A percentile compares a stretch with the other conserved stretches of the same genome.
phyloP scores from a whole-genome alignment of 148 eudicot species.

The Pharnaceum exiguum region DNA sequence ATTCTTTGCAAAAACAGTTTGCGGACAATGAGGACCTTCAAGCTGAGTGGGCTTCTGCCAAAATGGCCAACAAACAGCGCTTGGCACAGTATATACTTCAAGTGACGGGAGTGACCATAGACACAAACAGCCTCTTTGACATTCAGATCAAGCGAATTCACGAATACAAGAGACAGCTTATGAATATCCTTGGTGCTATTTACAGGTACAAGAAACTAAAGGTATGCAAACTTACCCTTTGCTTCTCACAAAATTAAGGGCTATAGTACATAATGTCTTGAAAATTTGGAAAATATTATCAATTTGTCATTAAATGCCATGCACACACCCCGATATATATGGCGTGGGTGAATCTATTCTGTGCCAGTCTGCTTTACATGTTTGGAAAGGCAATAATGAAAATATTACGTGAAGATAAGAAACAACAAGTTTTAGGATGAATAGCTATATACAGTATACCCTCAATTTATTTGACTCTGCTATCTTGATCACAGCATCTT shows the following conservation, averaged over 20 bases:
- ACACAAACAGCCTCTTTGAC: slow-evolving; percentile 89
- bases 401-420: too few relatives aligned
- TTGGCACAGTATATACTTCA: slow-evolving; percentile 69
- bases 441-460: too few relatives aligned
- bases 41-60: slow-evolving; percentile 91
- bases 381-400: too few relatives aligned
- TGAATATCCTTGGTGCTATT: slow-evolving; percentile 82
- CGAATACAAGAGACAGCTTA: slow-evolving; percentile 93
- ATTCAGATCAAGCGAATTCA: slow-evolving; percentile 98
- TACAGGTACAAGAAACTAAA: slow-evolving; percentile 92
- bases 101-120: slow-evolving; percentile 82
- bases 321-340: too few relatives aligned
- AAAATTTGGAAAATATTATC: not conserved
- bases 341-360: too few relatives aligned
- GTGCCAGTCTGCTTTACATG: too few relatives aligned
- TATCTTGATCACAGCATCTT: too few relatives aligned
- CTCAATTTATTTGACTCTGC: too few relatives aligned
- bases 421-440: too few relatives aligned
- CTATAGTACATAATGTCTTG: not conserved
- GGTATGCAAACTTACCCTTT: slow-evolving; percentile 38
- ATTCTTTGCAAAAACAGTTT: slow-evolving; percentile 35
- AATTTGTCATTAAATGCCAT: too few relatives aligned
- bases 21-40: slow-evolving; percentile 82
- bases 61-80: slow-evolving; percentile 90
- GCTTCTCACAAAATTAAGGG: not conserved